Conservation (phyloP, 441 rosid genomes). For the Populus tomentosa region DNA sequence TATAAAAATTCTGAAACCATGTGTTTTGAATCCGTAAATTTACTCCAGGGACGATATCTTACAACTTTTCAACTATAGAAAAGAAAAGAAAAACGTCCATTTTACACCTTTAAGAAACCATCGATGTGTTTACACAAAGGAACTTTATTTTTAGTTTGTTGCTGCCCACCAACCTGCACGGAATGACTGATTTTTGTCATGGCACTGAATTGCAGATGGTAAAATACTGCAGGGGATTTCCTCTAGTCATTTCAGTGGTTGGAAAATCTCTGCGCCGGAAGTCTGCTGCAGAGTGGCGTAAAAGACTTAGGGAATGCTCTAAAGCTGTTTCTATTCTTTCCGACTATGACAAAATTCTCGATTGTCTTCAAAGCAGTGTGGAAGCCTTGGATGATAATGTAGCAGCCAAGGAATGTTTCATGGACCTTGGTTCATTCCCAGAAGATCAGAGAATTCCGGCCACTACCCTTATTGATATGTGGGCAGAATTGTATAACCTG, state of each 20-base stretch:
- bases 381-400: conserved; percentile 30
- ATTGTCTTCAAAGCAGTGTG: conserved; percentile 41
- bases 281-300: conserved; percentile 37
- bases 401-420: conserved; percentile 45
- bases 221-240: conserved; percentile 56
- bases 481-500: conserved; percentile 43
- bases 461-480: conserved; percentile 48
- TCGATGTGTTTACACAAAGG: background rate
- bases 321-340: conserved; percentile 29
- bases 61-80: background rate
- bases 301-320: conserved; percentile 27
- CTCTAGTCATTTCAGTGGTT: conserved; percentile 54
- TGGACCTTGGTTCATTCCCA: conserved; percentile 61
- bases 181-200: background rate
- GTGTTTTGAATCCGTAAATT: no score
- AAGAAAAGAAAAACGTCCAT: background rate
- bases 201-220: conserved; percentile 43
- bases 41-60: no score
- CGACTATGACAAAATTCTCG: conserved; percentile 12
- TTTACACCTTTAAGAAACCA: background rate
- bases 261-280: conserved; percentile 46
- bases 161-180: background rate
- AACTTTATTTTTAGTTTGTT: background rate
- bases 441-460: conserved; percentile 59
- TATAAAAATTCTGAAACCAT: no score